phyloP scores from a whole-genome alignment of 2,329 filamentous ascomycete species.

The Ascochyta fabae region DNA sequence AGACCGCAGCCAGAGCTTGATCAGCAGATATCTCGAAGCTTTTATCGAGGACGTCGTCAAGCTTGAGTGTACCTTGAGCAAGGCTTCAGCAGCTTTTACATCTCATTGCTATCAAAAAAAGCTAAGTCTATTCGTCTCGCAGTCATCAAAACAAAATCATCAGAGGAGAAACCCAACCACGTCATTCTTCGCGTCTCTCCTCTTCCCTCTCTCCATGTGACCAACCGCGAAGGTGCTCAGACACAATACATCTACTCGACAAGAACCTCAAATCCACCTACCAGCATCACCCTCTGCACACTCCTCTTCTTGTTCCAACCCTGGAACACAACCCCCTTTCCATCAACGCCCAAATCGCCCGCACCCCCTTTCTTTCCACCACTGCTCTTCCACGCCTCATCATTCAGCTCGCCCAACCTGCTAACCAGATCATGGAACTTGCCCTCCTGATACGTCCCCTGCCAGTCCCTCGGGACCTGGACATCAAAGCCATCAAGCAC shows the following conservation, averaged over 20 bases:
- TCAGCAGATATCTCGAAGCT: neutral
- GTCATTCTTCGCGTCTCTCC: too few relatives aligned
- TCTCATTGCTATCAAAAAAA: neutral
- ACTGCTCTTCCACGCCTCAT: conserved; percentile 25
- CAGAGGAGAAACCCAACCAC: neutral
- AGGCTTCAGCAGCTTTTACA: neutral
- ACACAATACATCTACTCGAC: conserved; percentile 3
- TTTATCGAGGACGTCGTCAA: neutral
- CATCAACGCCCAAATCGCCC: conserved; percentile 30
- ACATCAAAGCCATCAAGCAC: conserved; percentile 41
- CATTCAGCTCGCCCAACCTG: conserved; percentile 25
- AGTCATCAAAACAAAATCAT: neutral
- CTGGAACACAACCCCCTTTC: conserved; percentile 29
- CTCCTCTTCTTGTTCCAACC: conserved; percentile 20
- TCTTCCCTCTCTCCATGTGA: neutral
- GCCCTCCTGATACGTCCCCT: conserved; percentile 30
- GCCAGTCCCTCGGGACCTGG: conserved; percentile 33
- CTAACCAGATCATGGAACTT: conserved; percentile 25
- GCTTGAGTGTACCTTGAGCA: neutral
- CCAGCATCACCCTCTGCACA: conserved; percentile 7
- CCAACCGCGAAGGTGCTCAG: neutral
- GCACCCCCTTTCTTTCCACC: conserved; percentile 21
- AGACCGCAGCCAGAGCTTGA: neutral
- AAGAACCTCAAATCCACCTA: conserved; percentile 8
- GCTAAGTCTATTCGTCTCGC: conserved; percentile 7